These are phyloP conservation scores for Erodium maritimum DNA, from an alignment of 345 rosid genomes.

Conservation along the genomic window DNA sequence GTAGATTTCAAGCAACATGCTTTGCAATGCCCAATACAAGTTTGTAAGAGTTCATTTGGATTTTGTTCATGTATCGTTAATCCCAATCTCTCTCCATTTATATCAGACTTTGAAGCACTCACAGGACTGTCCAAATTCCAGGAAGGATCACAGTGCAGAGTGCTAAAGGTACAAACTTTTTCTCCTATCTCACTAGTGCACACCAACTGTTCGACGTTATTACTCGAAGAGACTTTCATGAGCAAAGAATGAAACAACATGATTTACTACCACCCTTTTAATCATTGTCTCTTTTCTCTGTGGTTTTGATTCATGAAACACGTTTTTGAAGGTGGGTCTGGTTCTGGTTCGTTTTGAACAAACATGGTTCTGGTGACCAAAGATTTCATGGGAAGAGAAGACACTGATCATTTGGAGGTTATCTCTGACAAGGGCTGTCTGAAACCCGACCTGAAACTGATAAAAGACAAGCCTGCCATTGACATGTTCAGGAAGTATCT, in stretches of 20 bases:
- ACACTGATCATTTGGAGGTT: not conserved
- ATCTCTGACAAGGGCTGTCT: not conserved
- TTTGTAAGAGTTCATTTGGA: too few relatives aligned
- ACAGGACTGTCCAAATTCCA: too few relatives aligned
- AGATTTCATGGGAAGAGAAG: not conserved
- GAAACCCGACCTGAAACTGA: not conserved
- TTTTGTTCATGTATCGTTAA: too few relatives aligned
- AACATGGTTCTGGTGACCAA: not conserved
- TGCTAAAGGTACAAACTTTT: too few relatives aligned
- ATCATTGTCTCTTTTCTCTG: not conserved
- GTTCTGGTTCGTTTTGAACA: too few relatives aligned
- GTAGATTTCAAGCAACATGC: not conserved
- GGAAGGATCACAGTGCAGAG: too few relatives aligned
- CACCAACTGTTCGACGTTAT: not conserved
- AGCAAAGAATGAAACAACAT: not conserved
- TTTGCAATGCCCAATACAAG: not conserved
- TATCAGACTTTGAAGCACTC: too few relatives aligned
- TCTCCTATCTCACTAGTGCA: not conserved
- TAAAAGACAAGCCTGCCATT: constrained; percentile 7
- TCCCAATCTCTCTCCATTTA: not conserved
- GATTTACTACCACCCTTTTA: not conserved
- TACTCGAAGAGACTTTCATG: not conserved
- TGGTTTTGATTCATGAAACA: not conserved
- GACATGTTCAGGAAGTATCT: constrained; percentile 13
- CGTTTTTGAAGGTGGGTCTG: too few relatives aligned